Evolutionary conservation across 257 asterid genomes (phyloP).

Genomic region (Fraxinus excelsior): DNA sequence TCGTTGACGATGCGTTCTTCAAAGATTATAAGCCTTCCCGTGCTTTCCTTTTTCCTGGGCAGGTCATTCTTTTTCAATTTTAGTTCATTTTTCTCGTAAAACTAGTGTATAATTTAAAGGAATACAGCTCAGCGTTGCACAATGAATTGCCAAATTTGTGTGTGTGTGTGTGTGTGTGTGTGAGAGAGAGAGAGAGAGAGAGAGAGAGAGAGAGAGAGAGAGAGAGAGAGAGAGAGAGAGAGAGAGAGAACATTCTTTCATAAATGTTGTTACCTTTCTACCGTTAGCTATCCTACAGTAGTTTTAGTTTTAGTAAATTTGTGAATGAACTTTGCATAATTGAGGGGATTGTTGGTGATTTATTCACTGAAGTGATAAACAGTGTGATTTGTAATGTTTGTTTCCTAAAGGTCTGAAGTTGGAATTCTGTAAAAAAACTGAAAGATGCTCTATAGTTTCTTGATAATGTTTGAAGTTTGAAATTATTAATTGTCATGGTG

Average conservation of each 20-base stretch:
- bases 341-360: too few relatives aligned
- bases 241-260: too few relatives aligned
- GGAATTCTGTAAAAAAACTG: neutral
- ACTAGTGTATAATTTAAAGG: neutral
- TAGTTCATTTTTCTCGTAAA: neutral
- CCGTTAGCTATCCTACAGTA: neutral
- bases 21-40: slow-evolving; percentile 72
- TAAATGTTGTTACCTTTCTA: neutral
- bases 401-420: neutral
- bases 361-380: neutral
- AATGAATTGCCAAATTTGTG: slow-evolving; percentile 5
- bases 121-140: slow-evolving; percentile 8
- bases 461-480: neutral
- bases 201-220: too few relatives aligned
- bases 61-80: slow-evolving; percentile 44
- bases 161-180: neutral
- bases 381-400: neutral
- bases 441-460: too few relatives aligned
- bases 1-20: slow-evolving; percentile 65
- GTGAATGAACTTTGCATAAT: too few relatives aligned
- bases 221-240: too few relatives aligned
- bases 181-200: too few relatives aligned
- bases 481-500: neutral
- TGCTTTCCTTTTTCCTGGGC: slow-evolving; percentile 98
- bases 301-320: too few relatives aligned